Base-by-base conservation (phyloP, 2,329 filamentous ascomycete species). In the Canariomyces notabilis region DNA sequence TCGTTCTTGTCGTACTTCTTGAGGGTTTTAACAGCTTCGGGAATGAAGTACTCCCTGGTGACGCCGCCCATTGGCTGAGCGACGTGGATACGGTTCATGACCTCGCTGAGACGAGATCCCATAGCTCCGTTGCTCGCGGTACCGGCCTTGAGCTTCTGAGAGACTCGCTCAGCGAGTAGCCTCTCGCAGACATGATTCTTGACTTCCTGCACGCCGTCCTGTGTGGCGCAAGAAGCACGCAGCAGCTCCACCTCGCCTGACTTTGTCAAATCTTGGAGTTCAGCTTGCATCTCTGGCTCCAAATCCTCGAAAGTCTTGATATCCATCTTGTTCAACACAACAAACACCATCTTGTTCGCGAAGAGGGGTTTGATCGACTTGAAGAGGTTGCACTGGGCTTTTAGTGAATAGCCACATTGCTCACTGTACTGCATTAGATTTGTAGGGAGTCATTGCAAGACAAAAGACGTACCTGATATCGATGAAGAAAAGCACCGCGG, bases 311-410 rank as follows among this genome's bases (percentile, higher is more conserved):
- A 89, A 49, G 83, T 80, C 63, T 85, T 81, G 49, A 97, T 80
- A 67, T 98, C 93, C 57, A 96, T 96, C 77, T 98, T 98, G 83
- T 98, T 98, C 70, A 97, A 79, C 47, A 97, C 88, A 48, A 98
- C 79, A 66, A 95, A 97, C 36, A 97, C 91, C 39, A 97, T 79
- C 74, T 97, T 97, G 74, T 97, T 96, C 44, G 89, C 84, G 65
- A 98, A 98, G 18, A 98, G 77, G 23, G 93, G 93, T 73, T 94
- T 95, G 69, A 97, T 95, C 67, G 86, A 94, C 74, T 89, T 83
- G 78, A 96, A 98, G 14, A 98, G 82, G 59, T 89, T 84, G 65
- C 96, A 91, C 72, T 98, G 93, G 6, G 90, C 89, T 54, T 83
- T 76, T 15, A 98, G 87, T 2, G 89, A 88, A 73, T 96, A 98